Base-by-base conservation (phyloP, 1,284 basidiomycete species). In the Athelia sp. region DNA sequence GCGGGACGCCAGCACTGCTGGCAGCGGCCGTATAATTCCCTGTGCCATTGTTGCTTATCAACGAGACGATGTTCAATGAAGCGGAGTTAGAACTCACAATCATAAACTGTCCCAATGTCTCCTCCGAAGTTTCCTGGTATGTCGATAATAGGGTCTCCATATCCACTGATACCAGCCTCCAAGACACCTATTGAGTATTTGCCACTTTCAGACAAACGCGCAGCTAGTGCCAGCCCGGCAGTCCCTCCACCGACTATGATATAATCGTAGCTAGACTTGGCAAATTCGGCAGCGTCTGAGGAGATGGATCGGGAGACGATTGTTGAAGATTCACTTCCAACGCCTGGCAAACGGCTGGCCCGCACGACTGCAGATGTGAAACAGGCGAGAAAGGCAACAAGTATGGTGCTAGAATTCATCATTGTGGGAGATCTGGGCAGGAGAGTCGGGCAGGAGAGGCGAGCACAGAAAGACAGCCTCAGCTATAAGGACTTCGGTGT, bases 61-160 rank as follows among this genome's bases (percentile, higher is more conserved):
- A 9, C 36, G 36, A 8, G 26, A 29, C 13, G 26, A 6, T 6
- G 13, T 29, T 13, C 4, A 13, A 29, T 40, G n/a, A 17, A 8
- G 36, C 8, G 36, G 19, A 8, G 19, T 9, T 4, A 9, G 9
- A 9, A 29, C 26, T 29, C 26, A 29, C 26, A 29, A 29, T 29
- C 26, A 29, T 29, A 29, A 29, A 29, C 26, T 29, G 26, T 29
- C 26, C 26, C 26, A 29, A 29, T 29, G 13, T 29, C 26, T 6
- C 26, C 26, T 6, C 26, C 26, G 26, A 29, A 29, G 13, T 29
- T 40, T 18, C 36, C n/a, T 15, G 36, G 36, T 40, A 66, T 61
- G 48, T 60, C 65, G 1, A 68, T 57, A 13, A 58, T 32, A 4
- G 62, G 57, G 52, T 68, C 57, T 2, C 52, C 54, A 18, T 64